Evolutionary conservation across 2,329 filamentous ascomycete genomes (phyloP).

Genomic region (Byssothecium circinans): DNA sequence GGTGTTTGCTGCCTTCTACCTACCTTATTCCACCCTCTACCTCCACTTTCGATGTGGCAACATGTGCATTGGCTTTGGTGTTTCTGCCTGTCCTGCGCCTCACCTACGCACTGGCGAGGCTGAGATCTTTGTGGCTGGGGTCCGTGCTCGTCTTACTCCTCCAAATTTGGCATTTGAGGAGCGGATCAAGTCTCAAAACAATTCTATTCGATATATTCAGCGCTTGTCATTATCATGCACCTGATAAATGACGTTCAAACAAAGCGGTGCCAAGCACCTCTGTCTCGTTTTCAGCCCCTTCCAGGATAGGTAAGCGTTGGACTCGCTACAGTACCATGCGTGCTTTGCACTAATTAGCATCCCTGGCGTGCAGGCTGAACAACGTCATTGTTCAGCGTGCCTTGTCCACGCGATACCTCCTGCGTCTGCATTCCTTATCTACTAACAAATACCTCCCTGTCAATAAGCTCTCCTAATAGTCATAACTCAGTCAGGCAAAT

Average conservation of each 20-base stretch:
- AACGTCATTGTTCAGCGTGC: constrained; percentile 11
- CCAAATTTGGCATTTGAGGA: too few species aligned
- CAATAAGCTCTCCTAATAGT: not conserved
- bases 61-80: too few species aligned
- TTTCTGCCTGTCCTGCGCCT: too few species aligned
- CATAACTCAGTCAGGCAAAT: not conserved
- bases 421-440: not conserved
- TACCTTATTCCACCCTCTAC: too few species aligned
- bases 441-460: not conserved
- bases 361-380: not conserved
- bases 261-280: constrained; percentile 9
- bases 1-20: too few species aligned
- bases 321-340: not conserved
- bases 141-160: too few species aligned
- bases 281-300: not conserved
- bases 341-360: constrained; percentile 8
- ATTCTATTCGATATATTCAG: too few species aligned
- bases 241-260: constrained; percentile 7
- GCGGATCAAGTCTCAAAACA: too few species aligned
- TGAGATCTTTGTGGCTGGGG: too few species aligned
- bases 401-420: constrained; percentile 2
- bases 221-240: too few species aligned
- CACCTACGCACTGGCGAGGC: too few species aligned
- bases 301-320: not conserved
- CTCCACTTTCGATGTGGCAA: too few species aligned